Evolutionary conservation across 108 stramenopile genomes (phyloP).

Genomic region (Thalassiosira profunda): DNA sequence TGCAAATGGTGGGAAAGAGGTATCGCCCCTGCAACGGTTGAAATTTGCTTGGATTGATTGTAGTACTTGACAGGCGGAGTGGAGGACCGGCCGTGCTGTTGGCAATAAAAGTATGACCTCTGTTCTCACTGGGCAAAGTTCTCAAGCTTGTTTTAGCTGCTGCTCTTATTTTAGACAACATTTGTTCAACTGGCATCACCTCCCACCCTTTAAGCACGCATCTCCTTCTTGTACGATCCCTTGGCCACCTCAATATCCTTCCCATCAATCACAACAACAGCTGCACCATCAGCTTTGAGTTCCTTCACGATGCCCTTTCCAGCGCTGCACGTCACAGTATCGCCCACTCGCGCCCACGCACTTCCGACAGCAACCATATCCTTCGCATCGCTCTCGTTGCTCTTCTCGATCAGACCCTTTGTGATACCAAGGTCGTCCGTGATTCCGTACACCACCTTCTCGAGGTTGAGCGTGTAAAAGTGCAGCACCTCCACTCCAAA

Average conservation of each 20-base stretch:
- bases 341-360: constrained; percentile 94
- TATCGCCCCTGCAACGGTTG: constrained; percentile 27
- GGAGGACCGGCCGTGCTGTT: constrained; percentile 72
- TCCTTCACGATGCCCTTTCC: constrained; percentile 83
- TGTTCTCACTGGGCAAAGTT: no score
- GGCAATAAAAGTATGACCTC: constrained; percentile 34
- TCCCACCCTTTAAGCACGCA: constrained; percentile 46
- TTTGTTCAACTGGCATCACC: no score
- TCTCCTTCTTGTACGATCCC: constrained; percentile 68
- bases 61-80: constrained; percentile 66
- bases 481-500: constrained; percentile 90
- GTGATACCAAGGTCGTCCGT: constrained; percentile 74
- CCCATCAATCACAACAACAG: constrained; percentile 65
- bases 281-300: constrained; percentile 66
- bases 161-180: no score
- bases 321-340: constrained; percentile 74
- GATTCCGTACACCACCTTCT: constrained; percentile 96
- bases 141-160: no score
- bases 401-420: constrained; percentile 53
- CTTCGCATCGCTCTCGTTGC: constrained; percentile 79
- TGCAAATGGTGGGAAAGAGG: no score
- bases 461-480: constrained; percentile 98
- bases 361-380: constrained; percentile 89
- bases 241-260: constrained; percentile 56
- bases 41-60: constrained; percentile 80